Evolutionary conservation across 495 filamentous ascomycete genomes (phyloP).

Genomic region (Penicillium nucicola): DNA sequence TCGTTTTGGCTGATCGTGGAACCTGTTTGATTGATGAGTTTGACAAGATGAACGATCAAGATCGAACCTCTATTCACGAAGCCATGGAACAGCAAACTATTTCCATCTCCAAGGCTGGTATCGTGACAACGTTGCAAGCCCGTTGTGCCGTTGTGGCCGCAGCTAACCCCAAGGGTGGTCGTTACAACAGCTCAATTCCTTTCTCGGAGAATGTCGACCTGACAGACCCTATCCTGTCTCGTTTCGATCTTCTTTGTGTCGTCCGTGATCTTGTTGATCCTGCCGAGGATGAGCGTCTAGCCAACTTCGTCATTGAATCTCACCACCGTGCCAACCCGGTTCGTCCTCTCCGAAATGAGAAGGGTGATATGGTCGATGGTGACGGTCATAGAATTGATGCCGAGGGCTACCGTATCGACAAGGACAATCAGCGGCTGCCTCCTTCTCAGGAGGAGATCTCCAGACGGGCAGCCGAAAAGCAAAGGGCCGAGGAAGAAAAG

Average conservation of each 20-base stretch:
- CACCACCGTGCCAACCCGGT: conserved; percentile 86
- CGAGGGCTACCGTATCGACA: conserved; percentile 43
- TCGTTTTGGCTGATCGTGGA: conserved; percentile 93
- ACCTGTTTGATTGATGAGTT: conserved; percentile 99
- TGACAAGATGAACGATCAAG: conserved; percentile 99
- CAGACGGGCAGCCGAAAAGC: conserved; percentile 36
- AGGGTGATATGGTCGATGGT: conserved; percentile 60
- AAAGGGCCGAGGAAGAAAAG: conserved; percentile 53
- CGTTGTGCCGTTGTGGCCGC: conserved; percentile 96
- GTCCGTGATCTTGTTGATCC: conserved; percentile 98
- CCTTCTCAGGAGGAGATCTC: conserved; percentile 32
- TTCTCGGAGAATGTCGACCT: conserved; percentile 96
- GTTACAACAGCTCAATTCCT: conserved; percentile 94
- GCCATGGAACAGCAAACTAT: conserved; percentile 99
- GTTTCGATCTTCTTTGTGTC: conserved; percentile 98
- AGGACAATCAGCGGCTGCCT: conserved; percentile 33
- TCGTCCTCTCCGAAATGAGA: conserved; percentile 48
- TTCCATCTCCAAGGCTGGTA: conserved; percentile 98
- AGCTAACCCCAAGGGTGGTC: conserved; percentile 92
- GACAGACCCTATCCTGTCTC: conserved; percentile 95
- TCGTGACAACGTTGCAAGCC: conserved; percentile 97
- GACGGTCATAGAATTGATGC: conserved; percentile 50
- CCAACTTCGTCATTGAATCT: conserved; percentile 90
- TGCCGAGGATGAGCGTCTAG: conserved; percentile 88
- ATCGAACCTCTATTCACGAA: conserved; percentile 97